These are phyloP conservation scores for Oidiodendron maius DNA, from an alignment of 495 filamentous ascomycete genomes.

Conservation along the genomic window DNA sequence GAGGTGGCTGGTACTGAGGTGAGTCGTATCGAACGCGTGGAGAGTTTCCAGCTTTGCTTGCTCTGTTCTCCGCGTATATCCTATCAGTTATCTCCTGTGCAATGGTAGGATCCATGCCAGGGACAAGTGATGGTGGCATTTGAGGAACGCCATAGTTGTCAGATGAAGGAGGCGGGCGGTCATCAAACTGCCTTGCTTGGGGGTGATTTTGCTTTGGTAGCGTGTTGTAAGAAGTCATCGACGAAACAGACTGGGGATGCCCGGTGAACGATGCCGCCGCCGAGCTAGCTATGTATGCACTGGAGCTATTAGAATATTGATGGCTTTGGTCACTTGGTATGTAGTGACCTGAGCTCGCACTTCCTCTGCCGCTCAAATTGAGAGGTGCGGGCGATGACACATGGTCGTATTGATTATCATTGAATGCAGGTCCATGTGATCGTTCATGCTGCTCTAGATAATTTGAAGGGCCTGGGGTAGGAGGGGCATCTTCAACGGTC, in stretches of 20 bases:
- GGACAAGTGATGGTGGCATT: constrained; percentile 62
- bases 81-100: constrained; percentile 52
- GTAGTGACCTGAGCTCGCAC: constrained; percentile 27
- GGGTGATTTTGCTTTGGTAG: constrained; percentile 13
- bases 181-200: constrained; percentile 6
- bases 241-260: constrained; percentile 10
- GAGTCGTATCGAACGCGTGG: constrained; percentile 12
- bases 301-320: constrained; percentile 14
- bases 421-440: constrained; percentile 17
- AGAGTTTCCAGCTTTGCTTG: constrained; percentile 7
- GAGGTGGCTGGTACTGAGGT: constrained; percentile 16
- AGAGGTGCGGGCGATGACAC: constrained; percentile 41
- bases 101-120: constrained; percentile 58
- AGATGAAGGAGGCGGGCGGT: constrained; percentile 1
- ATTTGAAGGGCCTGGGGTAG: constrained; percentile 29
- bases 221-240: constrained; percentile 15
- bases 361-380: constrained; percentile 33
- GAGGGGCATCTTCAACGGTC: constrained; percentile 61
- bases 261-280: constrained; percentile 16
- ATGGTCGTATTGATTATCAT: constrained; percentile 40
- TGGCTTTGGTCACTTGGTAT: constrained; percentile 7
- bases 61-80: constrained; percentile 38
- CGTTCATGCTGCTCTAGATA: constrained; percentile 11
- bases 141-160: constrained; percentile 25
- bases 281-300: constrained; percentile 10